Evolutionary conservation across 805 yeast species (phyloP), one percentile per base, ranked within the genome.

Genomic region (Lipomyces kockii): DNA sequence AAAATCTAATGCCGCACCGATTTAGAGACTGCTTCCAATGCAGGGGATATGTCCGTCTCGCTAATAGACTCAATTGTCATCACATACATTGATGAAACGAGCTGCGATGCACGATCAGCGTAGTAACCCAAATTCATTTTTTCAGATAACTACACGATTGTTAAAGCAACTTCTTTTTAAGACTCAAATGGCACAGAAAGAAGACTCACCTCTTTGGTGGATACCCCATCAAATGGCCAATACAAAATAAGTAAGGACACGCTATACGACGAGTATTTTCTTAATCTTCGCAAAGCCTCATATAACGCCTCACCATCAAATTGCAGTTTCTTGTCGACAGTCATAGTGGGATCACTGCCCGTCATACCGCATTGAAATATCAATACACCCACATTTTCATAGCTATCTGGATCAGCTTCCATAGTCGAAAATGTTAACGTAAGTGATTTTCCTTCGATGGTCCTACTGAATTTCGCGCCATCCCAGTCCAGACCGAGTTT

Each of bases 291-390:
- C 5, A 80, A 63, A 3, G 83, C 74, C 66, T 81, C 81, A 17
- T 67, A 71, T 43, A 85, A 75, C 7, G 79, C 76, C 4, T 68
- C 66, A 29, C 78, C 72, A 66, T 84, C 87, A n/a, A 79, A 60
- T 11, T 64, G 64, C 32, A 83, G 73, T 67, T 83, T 84, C 6
- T 73, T 75, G n/a, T 69, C 61, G 29, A 71, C 69, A 9, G 66
- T 55, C 6, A 57, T 3, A 12, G 62, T 46, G 20, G 70, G 72
- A 4, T 66, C 73, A 8, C 71, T 62, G 25, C 75, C 72, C 1
- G 78, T 72, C 29, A 83, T 72, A 2, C 90, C 90, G 69, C 87
- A 80, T 70, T 86, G 87, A 72, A 86, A 80, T 2, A 87, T 69
- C 4, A 87, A 63, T 62, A 84, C 81, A 0, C 83, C 79, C 4